Evolutionary conservation across 2,329 filamentous ascomycete species (phyloP), one percentile per base, ranked within the genome.

Genomic region (Pestalotiopsis sp.): DNA sequence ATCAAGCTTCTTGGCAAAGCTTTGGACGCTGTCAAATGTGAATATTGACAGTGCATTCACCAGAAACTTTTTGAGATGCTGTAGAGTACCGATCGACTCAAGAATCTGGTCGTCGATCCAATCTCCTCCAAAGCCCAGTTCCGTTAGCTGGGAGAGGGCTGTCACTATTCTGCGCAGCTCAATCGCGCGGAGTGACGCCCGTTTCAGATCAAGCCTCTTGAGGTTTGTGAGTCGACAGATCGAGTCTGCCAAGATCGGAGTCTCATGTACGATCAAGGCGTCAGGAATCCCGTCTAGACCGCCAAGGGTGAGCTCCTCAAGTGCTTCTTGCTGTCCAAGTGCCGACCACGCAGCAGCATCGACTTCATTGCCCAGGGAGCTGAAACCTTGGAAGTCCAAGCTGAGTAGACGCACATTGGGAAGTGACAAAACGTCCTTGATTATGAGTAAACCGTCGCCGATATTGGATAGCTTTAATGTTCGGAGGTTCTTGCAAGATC

Each of bases 1-100:
- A n/a, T 75, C 73, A 6, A 87, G 76, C 3, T 68, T 74, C 6
- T 75, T 71, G 38, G 85, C 78, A 68, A 84, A 86, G 0, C 73
- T 61, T n/a, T 78, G 74, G 1, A 92, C 80, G 1, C 85, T 86
- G 4, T 82, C 76, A 3, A 79, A 79, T 0, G 86, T 87, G 75
- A 92, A 91, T 2, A 77, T 77, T 0, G 89, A 89, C 2, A 85
- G 78, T 2, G 86, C 87, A 49, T 82, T 84, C 57, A 91, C 84
- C 4, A 82, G 84, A 6, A 92, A 78, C 3, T 78, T 81, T 60
- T 83, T 85, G 45, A 92, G 78, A 39, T 84, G 80, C 3, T 76
- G 75, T 58, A 91, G 79, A 1, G 23, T 66, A 9, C 73, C 66
- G 0, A 83, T 68, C 0, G 71, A 69, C 5, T 76, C 75, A 12